Conservation (phyloP, 2,329 filamentous ascomycete genomes). For the Elsinoe necatrix region DNA sequence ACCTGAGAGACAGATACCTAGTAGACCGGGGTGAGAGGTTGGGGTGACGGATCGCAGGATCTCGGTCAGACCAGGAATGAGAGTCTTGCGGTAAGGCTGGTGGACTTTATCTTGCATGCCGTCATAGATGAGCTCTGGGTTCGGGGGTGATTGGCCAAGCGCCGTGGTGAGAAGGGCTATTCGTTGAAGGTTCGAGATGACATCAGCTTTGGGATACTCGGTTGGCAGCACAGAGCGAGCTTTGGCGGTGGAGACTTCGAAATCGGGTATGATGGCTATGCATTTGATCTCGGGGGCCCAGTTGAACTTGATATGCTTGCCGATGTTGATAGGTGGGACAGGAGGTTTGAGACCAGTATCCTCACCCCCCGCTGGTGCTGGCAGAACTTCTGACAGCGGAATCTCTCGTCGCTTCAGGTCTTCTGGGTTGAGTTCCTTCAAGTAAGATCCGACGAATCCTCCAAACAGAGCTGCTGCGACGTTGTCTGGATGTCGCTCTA, state of each 20-base stretch:
- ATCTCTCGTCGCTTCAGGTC: slow-evolving; percentile 89
- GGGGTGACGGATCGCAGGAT: slow-evolving; percentile 89
- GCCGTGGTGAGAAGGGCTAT: slow-evolving; percentile 86
- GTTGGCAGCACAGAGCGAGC: slow-evolving; percentile 78
- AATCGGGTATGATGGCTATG: slow-evolving; percentile 90
- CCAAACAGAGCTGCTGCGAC: slow-evolving; percentile 92
- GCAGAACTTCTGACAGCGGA: slow-evolving; percentile 85
- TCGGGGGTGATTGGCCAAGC: slow-evolving; percentile 78
- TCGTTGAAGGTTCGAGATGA: slow-evolving; percentile 92
- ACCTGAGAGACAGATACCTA: slow-evolving; percentile 90
- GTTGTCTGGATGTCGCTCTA: slow-evolving; percentile 85
- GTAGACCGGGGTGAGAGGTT: slow-evolving; percentile 71
- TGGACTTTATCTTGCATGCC: slow-evolving; percentile 99
- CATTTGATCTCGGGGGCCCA: slow-evolving; percentile 96
- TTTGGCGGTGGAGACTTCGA: slow-evolving; percentile 89
- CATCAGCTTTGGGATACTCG: slow-evolving; percentile 69
- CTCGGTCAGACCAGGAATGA: slow-evolving; percentile 86
- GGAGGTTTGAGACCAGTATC: slow-evolving; percentile 84
- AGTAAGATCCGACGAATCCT: slow-evolving; percentile 92
- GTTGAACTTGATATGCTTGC: slow-evolving; percentile 89
- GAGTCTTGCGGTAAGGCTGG: slow-evolving; percentile 84
- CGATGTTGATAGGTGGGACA: slow-evolving; percentile 82
- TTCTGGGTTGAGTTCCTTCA: slow-evolving; percentile 82
- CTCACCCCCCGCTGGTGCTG: slow-evolving; percentile 77
- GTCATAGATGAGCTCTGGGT: slow-evolving; percentile 88